Base-by-base conservation (phyloP, 225 moss, liverwort and hornwort species). In the Marchantia polymorpha region DNA sequence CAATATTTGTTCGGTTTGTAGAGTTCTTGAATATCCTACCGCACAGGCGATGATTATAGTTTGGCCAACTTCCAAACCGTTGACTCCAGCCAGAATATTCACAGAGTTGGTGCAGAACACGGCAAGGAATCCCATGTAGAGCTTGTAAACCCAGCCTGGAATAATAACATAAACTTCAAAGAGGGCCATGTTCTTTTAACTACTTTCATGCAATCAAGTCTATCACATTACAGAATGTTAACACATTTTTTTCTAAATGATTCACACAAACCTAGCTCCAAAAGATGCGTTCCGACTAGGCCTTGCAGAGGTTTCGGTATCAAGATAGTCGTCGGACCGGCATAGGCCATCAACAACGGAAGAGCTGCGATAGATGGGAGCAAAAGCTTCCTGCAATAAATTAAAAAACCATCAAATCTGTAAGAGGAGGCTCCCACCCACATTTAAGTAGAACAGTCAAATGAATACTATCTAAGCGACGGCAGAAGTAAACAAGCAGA, bases 21-120 rank as follows among this genome's bases (percentile, higher is more conserved):
- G 48, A 48, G 7, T 20, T 16, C 19, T 12, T 26, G 12, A 16
- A 4, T 11, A 10, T 77, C 93, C 31, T 87, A 96, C 96, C 80
- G 96, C 96, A 91, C 91, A 92, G 59, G 92, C 89, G 74, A 95
- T 99, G 53, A 95, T 82, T 27, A 99, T 88, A 85, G 92, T 92
- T 82, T 99, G 95, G 20, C 99, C 99, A 39, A 95, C 95, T 90
- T 95, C 99, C 83, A 95, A 75, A 66, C 99, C 99, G 87, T 99
- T 95, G 78, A 99, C 93, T 80, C 99, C 99, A 78, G 99, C 99
- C 81, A 92, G 88, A 73, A 99, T 99, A 81, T 99, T 99, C 61
- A 99, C 83, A 69, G 99, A 99, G 46, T 99, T 99, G 83, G 95
- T 95, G 90, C 95, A 99, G 83, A 99, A 99, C 55, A 99, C 95